Evolutionary conservation across 2,329 filamentous ascomycete genomes (phyloP).

Genomic region (Diplocarpon rosae): DNA sequence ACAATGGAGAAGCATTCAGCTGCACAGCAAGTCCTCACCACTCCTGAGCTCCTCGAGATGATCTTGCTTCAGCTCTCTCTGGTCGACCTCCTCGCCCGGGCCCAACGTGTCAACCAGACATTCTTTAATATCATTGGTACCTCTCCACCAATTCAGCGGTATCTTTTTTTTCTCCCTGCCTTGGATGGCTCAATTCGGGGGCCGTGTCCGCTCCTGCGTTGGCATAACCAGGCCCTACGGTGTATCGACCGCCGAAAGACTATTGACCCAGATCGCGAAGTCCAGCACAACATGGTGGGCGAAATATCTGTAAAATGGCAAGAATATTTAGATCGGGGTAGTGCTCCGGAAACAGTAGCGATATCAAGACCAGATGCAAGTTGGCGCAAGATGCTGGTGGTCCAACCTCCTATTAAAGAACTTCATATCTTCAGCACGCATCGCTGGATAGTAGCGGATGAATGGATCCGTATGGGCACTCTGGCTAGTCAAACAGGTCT

Average conservation of each 20-base stretch:
- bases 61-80: not conserved
- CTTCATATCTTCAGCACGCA: not conserved
- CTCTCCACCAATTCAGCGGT: not conserved
- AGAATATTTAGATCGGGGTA: not conserved
- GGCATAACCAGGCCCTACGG: not conserved
- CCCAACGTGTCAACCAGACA: not conserved
- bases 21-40: not conserved
- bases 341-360: not conserved
- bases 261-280: not conserved
- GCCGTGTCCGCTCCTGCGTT: not conserved
- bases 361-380: not conserved
- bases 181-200: not conserved
- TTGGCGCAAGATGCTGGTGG: not conserved
- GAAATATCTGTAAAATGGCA: not conserved
- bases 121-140: constrained; percentile 1
- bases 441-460: not conserved
- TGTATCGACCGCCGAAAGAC: not conserved
- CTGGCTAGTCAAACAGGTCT: not conserved
- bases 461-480: not conserved
- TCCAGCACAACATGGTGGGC: not conserved
- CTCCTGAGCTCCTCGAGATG: constrained; percentile 3
- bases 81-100: not conserved
- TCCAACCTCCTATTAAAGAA: constrained; percentile 2
- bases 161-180: not conserved
- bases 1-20: not conserved